Percentiles rank a stretch among this genome's conserved stretches.
Conservation (phyloP, 2,329 filamentous ascomycete genomes). For the Alternaria postmessia region DNA sequence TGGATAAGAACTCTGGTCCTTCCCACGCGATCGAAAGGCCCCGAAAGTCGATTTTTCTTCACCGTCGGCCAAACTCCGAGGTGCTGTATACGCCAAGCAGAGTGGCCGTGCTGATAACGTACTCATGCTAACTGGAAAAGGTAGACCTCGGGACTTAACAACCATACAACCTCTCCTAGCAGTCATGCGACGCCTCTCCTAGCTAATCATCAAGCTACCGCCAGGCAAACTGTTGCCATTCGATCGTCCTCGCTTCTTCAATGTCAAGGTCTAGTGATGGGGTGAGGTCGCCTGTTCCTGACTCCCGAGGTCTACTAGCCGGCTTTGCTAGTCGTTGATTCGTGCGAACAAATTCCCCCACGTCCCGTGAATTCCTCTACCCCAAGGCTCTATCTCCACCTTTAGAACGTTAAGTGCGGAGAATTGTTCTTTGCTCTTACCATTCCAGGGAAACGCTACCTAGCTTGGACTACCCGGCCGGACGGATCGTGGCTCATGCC, state of each 20-base stretch:
- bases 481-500: background rate
- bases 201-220: background rate
- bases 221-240: background rate
- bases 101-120: background rate
- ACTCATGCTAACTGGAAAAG: background rate
- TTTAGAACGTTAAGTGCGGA: background rate
- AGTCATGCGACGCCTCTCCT: background rate
- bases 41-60: background rate
- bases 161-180: background rate
- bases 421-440: background rate
- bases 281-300: background rate
- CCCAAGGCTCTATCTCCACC: background rate
- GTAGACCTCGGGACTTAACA: background rate
- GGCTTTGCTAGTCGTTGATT: background rate
- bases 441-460: background rate
- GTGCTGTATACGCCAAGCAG: background rate
- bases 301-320: background rate
- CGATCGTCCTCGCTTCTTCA: background rate
- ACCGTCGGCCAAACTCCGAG: background rate
- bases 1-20: background rate
- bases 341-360: background rate
- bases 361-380: background rate
- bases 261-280: background rate
- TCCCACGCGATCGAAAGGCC: too few species aligned
- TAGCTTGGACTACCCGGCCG: background rate